These are phyloP conservation scores for Amphirosellinia nigrospora DNA, from an alignment of 495 filamentous ascomycete genomes.

Conservation along the genomic window DNA sequence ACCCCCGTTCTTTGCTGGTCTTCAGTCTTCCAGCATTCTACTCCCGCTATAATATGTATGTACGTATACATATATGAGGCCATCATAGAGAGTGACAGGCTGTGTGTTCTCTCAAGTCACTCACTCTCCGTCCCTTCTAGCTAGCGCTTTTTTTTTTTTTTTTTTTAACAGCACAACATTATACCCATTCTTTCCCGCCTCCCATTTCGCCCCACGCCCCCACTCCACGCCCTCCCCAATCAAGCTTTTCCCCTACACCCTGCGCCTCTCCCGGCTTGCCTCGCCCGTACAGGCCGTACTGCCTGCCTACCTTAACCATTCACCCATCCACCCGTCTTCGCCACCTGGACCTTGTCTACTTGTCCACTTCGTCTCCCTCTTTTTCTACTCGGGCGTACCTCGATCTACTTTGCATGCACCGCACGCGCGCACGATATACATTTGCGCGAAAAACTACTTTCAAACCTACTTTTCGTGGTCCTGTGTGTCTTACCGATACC, in stretches of 20 bases:
- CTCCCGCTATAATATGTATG: too few species aligned
- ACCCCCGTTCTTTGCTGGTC: conserved; percentile 4
- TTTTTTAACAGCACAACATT: too few species aligned
- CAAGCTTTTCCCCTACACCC: conserved; percentile 7
- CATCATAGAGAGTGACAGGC: conserved; percentile 6
- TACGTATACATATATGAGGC: not conserved
- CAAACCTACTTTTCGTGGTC: not conserved
- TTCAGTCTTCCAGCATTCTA: not conserved
- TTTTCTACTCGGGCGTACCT: conserved; percentile 27
- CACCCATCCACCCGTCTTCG: conserved; percentile 17
- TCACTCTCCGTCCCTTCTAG: not conserved
- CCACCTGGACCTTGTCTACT: conserved; percentile 26
- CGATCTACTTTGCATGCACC: conserved; percentile 33
- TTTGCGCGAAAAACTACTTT: conserved; percentile 20
- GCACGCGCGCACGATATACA: conserved; percentile 21
- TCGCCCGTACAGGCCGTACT: conserved; percentile 8
- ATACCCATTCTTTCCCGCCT: not conserved
- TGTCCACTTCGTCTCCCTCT: conserved; percentile 29
- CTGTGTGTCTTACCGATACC: conserved; percentile 19
- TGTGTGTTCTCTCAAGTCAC: conserved; percentile 15
- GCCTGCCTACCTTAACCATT: conserved; percentile 21
- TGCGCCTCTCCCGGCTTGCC: conserved; percentile 13
- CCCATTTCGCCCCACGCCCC: not conserved
- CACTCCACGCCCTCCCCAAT: not conserved
- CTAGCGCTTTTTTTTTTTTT: too few species aligned